Evolutionary conservation across 2,329 filamentous ascomycete genomes (phyloP), one percentile per base, ranked within the genome.

Genomic region (Fusarium lyarnte): DNA sequence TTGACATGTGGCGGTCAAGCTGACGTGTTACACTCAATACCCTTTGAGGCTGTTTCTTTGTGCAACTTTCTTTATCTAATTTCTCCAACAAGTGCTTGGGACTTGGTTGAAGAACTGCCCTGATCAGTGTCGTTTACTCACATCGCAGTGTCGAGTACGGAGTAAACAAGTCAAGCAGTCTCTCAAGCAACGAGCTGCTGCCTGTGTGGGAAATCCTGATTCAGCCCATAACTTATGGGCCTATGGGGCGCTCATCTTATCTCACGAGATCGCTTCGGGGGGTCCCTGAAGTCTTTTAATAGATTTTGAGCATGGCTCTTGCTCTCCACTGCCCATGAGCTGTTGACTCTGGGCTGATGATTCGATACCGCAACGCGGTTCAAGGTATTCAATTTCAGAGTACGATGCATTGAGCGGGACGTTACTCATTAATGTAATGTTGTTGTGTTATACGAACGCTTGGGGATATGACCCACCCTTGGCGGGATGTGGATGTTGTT

Each of bases 151-250:
- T 33, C 35, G 31, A 29, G 27, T 29, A 29, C 27, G 27, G 27
- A 51, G 38, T 52, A 49, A 69, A 69, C 63, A 67, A 46, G 43
- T 43, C 35, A 58, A 25, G 21, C 41, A 29, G 51, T 64, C 31
- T 55, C 53, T 68, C 39, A 51, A 55, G 67, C 39, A 58, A 72
- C 66, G 49, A 53, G 55, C 49, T 65, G n/a, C 57, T 46, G 55
- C 39, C 16, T 29, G 41, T 41, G 36, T 38, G 17, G 59, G 54
- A 53, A 25, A 60, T 58, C 43, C 55, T 53, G 53, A 45, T 69
- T 73, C 69, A 70, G 69, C 53, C 52, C 58, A 69, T 66, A 73
- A 69, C 29, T 53, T 64, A 69, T 69, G 66, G 66, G 52, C 38
- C 64, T 17, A 36, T 55, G 58, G 66, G 39, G 58, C 58, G 36